These are phyloP conservation scores for Aspergillus tubingensis DNA, from an alignment of 2,329 filamentous ascomycete genomes.

Conservation along the genomic window DNA sequence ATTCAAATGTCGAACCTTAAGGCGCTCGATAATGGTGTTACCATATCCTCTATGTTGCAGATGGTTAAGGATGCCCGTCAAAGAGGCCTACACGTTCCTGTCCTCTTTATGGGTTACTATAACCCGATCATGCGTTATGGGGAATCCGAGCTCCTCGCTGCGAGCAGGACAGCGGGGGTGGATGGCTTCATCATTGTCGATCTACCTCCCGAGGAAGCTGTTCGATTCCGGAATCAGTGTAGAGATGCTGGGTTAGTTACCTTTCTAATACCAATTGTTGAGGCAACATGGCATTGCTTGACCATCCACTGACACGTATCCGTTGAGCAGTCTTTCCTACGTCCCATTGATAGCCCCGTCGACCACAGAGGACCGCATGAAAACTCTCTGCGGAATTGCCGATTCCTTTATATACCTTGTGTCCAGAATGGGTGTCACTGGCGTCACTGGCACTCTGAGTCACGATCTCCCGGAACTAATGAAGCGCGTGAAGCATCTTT, in stretches of 20 bases:
- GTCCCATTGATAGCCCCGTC: constrained; percentile 89
- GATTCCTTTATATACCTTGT: constrained; percentile 98
- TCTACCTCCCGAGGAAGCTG: constrained; percentile 90
- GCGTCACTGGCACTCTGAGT: constrained; percentile 78
- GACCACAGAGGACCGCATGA: constrained; percentile 87
- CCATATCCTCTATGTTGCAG: constrained; percentile 71
- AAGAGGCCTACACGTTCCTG: constrained; percentile 73
- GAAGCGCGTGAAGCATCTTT: constrained; percentile 80
- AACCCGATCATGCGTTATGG: constrained; percentile 91
- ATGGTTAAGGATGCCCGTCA: constrained; percentile 79
- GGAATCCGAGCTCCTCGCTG: constrained; percentile 77
- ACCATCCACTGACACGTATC: not conserved
- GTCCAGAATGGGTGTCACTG: constrained; percentile 91
- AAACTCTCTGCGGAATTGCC: constrained; percentile 85
- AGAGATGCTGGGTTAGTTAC: constrained; percentile 66
- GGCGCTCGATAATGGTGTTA: constrained; percentile 84
- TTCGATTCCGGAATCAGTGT: constrained; percentile 85
- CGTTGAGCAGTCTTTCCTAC: constrained; percentile 71
- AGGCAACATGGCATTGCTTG: too few species aligned
- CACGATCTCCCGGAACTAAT: constrained; percentile 75
- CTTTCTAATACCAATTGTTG: too few species aligned
- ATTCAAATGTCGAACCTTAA: constrained; percentile 90
- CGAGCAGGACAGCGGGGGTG: constrained; percentile 78
- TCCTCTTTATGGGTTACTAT: constrained; percentile 97
- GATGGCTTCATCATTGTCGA: constrained; percentile 98